Evolutionary conservation across 768 basidiomycete species (phyloP).

Genomic region (Clitopilus passeckerianus): DNA sequence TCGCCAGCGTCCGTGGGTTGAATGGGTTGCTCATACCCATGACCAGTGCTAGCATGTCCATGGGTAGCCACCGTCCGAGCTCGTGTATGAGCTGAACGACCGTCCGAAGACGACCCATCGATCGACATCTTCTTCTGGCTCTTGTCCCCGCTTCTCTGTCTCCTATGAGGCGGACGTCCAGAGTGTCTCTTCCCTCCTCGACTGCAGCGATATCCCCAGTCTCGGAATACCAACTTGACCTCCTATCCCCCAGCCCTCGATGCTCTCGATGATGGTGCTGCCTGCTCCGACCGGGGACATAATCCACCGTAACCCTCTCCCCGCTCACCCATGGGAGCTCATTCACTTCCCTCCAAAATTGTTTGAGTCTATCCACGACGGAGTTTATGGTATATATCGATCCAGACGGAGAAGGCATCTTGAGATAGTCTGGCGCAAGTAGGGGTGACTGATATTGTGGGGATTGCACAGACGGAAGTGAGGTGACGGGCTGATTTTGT

Average conservation of each 20-base stretch:
- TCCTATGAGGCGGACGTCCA: background rate
- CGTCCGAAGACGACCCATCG: background rate
- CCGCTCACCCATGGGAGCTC: constrained; percentile 29
- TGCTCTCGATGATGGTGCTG: background rate
- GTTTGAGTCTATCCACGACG: constrained; percentile 19
- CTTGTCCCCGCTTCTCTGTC: background rate
- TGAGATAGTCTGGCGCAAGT: constrained; percentile 26
- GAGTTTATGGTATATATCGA: constrained; percentile 17
- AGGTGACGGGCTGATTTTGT: background rate
- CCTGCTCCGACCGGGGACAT: constrained; percentile 17
- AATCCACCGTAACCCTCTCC: constrained; percentile 25
- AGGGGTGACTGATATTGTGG: constrained; percentile 23
- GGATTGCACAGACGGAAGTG: background rate
- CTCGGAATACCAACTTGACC: background rate
- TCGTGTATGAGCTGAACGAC: background rate
- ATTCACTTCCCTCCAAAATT: constrained; percentile 25
- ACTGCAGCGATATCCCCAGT: background rate
- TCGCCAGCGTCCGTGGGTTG: background rate
- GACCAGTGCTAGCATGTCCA: constrained; percentile 2
- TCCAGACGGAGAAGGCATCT: constrained; percentile 21
- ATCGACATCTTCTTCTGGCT: background rate
- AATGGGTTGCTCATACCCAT: background rate
- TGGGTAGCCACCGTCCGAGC: background rate
- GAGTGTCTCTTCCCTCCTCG: background rate
- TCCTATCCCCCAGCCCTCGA: background rate